Evolutionary conservation across 306 rosid species (phyloP).

Genomic region (Prunus mira): DNA sequence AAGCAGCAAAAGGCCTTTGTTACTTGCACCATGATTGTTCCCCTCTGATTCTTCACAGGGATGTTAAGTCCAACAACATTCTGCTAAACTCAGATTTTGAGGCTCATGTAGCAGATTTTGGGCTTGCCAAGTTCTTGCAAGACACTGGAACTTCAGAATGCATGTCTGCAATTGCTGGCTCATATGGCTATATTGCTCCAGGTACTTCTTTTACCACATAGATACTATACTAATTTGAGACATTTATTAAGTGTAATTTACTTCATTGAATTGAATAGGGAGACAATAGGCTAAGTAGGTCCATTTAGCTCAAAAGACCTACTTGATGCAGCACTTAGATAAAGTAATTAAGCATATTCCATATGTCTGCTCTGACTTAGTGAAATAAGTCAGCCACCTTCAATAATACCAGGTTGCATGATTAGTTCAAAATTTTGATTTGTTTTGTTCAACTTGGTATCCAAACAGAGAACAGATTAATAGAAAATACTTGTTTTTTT

Average conservation of each 20-base stretch:
- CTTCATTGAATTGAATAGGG: background rate
- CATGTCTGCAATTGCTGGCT: conserved; percentile 97
- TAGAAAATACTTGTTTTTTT: conserved; percentile 8
- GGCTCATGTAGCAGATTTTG: conserved; percentile 97
- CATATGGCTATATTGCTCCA: conserved; percentile 96
- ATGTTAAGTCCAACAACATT: conserved; percentile 90
- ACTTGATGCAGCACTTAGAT: conserved; percentile 5
- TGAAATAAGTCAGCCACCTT: background rate
- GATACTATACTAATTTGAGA: background rate
- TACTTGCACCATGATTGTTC: conserved; percentile 95
- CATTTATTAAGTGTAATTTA: background rate
- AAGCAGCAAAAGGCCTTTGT: conserved; percentile 88
- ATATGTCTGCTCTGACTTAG: background rate
- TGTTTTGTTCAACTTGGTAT: conserved; percentile 4
- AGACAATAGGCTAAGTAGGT: background rate
- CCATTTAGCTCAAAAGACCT: background rate
- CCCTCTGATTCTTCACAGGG: conserved; percentile 76
- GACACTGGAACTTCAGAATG: conserved; percentile 82
- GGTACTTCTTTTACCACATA: conserved; percentile 38
- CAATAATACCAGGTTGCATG: conserved; percentile 9
- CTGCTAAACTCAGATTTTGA: conserved; percentile 68
- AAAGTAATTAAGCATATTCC: conserved; percentile 7
- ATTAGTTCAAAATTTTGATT: conserved; percentile 10
- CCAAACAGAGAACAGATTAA: conserved; percentile 1
- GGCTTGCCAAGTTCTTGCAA: conserved; percentile 86